A percentile compares a stretch with the other conserved stretches of the same genome.
These are phyloP conservation scores for Exobasidium rhododendri DNA, from an alignment of 1,284 basidiomycete species.

Conservation along the genomic window DNA sequence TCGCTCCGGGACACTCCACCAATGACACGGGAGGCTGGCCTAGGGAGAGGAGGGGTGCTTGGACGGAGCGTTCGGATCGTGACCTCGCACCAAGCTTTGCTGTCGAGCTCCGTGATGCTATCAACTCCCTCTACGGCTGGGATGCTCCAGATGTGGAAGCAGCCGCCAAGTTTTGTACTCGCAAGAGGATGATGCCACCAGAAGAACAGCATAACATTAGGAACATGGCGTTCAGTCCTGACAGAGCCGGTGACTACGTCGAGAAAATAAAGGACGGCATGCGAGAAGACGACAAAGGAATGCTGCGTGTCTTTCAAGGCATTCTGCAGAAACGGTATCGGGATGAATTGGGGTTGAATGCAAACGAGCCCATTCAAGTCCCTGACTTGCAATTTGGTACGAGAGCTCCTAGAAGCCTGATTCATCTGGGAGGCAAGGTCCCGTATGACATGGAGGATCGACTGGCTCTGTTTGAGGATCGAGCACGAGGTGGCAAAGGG, in stretches of 20 bases:
- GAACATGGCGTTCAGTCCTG: conserved; percentile 4
- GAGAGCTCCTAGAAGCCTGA: conserved; percentile 6
- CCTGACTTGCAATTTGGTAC: background rate
- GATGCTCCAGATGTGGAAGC: conserved; percentile 2
- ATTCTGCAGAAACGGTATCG: background rate
- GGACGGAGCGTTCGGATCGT: conserved; percentile 8
- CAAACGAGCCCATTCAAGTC: background rate
- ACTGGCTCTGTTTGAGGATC: conserved; percentile 3
- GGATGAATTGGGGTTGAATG: background rate
- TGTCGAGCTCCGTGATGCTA: conserved; percentile 5
- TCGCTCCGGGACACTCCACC: background rate
- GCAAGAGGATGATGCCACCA: background rate
- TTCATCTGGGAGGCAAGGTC: conserved; percentile 9
- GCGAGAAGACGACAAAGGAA: background rate
- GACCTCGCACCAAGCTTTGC: background rate
- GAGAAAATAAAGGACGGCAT: background rate
- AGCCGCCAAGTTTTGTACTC: conserved; percentile 1
- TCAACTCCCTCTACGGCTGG: conserved; percentile 1
- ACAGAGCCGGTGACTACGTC: background rate
- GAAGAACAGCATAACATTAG: background rate
- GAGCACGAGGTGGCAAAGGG: conserved; percentile 10
- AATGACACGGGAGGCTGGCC: conserved; percentile 10
- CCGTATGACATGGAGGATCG: background rate
- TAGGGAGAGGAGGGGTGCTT: conserved; percentile 3
- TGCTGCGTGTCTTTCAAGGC: background rate